Evolutionary conservation across 225 moss, liverwort and hornwort genomes (phyloP), one percentile per base, ranked within the genome.

Genomic region (Polytrichum commune): DNA sequence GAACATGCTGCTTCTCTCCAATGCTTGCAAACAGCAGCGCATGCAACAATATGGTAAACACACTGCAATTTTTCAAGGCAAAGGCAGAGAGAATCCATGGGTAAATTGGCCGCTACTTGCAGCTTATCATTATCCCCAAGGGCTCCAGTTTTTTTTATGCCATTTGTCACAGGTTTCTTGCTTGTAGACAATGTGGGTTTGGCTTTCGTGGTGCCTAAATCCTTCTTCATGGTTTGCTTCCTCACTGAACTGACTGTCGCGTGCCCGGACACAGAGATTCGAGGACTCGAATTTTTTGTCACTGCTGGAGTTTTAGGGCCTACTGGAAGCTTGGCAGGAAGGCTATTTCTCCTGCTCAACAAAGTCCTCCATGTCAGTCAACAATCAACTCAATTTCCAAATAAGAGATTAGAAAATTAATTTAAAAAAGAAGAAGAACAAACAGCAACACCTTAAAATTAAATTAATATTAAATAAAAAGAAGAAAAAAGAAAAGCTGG

Each of bases 1-100:
- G 90, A 91, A 10, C 66, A 70, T 57, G 76, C 77, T 25, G 84
- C 88, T 73, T 91, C 91, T 81, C 91, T 82, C 93, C 93, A 96
- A 73, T 88, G 81, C 56, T 80, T 84, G 85, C 91, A 93, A 79
- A 91, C 91, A 28, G 76, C 80, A 60, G 85, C 91, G 72, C 95
- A 93, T 62, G 86, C 81, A 68, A 96, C 91, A 65, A 96, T 60
- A 53, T 96, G 84, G 70, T 89, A 91, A 18, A 96, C 84, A 62
- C 90, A 91, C 63, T 91, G 86, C 6, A 93, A 80, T 66, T 85
- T 93, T 67, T 82, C 85, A 26, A 96, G 82, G 78, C 93, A 93
- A 19, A 87, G 90, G 66, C 84, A 90, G 54, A 96, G 79, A 29
- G 91, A 90, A 73, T 96, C 95, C 70, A 86, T 67, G 19, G 88